phyloP scores from a whole-genome alignment of 305 asterid species.

The Andrographis paniculata region DNA sequence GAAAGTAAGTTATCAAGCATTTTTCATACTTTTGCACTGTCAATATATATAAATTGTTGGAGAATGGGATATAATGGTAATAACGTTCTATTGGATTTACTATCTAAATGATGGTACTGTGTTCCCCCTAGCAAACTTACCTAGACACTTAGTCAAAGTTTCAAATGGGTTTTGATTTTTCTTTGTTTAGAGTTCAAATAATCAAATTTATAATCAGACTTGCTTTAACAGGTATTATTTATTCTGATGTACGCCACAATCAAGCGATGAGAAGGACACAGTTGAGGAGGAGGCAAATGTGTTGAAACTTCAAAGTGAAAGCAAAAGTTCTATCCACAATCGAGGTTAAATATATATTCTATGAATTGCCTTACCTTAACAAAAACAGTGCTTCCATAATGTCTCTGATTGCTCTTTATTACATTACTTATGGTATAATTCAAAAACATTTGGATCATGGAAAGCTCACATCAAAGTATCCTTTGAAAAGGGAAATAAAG shows the following conservation, averaged over 20 bases:
- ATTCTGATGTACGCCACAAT: conserved; percentile 32
- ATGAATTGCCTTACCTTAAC: too few relatives aligned
- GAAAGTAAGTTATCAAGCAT: too few relatives aligned
- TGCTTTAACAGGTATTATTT: neutral
- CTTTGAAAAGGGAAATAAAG: conserved; percentile 31
- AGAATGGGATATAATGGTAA: too few relatives aligned
- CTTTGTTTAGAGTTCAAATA: neutral
- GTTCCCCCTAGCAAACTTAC: neutral
- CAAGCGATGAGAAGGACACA: conserved; percentile 71
- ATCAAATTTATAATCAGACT: neutral
- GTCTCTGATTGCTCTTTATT: conserved; percentile 7
- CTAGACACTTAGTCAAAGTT: too few relatives aligned
- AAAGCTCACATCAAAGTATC: conserved; percentile 28
- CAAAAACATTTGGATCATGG: conserved; percentile 62
- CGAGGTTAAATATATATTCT: conserved; percentile 39
- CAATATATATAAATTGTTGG: too few relatives aligned
- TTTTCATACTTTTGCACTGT: too few relatives aligned
- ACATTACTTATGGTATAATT: conserved; percentile 18
- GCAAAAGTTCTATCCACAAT: conserved; percentile 46
- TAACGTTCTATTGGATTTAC: too few relatives aligned
- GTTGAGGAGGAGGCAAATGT: conserved; percentile 76
- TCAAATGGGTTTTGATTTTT: neutral
- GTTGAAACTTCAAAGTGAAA: conserved; percentile 50
- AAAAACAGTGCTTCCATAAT: conserved; percentile 5
- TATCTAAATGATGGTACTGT: too few relatives aligned